Conservation (phyloP, 495 filamentous ascomycete genomes). For the Xylaria grammica region DNA sequence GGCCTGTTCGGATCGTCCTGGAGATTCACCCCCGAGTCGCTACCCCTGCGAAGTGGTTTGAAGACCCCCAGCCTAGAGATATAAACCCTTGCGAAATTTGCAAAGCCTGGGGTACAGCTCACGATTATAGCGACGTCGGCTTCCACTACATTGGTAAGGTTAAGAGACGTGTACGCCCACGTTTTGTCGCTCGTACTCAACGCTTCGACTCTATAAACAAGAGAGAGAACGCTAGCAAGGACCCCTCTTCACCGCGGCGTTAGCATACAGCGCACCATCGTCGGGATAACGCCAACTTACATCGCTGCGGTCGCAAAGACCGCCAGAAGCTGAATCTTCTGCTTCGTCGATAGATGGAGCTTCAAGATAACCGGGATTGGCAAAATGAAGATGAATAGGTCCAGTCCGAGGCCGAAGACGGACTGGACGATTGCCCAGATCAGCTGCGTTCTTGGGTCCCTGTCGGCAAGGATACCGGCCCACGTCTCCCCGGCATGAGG, state of each 20-base stretch:
- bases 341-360: conserved; percentile 28
- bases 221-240: not conserved
- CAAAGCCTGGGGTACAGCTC: not conserved
- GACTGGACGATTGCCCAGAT: conserved; percentile 7
- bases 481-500: not conserved
- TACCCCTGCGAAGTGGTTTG: not conserved
- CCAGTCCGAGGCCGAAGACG: conserved; percentile 34
- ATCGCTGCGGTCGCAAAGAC: not conserved
- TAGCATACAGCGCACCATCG: not conserved
- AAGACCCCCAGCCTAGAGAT: not conserved
- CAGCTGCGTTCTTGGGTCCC: not conserved
- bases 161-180: not conserved
- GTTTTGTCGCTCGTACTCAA: not conserved
- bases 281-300: not conserved
- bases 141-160: not conserved
- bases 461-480: not conserved
- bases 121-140: not conserved
- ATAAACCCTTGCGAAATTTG: not conserved
- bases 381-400: conserved; percentile 40
- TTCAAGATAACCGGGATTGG: conserved; percentile 38
- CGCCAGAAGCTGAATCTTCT: conserved; percentile 24
- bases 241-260: not conserved
- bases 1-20: not conserved
- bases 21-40: too few species aligned
- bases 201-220: not conserved